Evolutionary conservation across 78 protist genomes (phyloP).

Genomic region (slime mould (Dictyostelium discoideum)): DNA sequence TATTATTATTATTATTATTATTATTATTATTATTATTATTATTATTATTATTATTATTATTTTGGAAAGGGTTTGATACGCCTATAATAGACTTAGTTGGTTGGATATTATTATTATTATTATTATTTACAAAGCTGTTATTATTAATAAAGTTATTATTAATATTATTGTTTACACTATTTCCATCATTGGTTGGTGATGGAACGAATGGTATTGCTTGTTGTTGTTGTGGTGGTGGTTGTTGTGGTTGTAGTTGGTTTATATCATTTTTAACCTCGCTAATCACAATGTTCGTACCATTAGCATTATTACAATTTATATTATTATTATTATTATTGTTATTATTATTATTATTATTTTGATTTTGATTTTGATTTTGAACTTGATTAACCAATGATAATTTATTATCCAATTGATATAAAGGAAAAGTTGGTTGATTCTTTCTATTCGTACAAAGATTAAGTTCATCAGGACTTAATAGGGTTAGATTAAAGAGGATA

Average conservation of each 20-base stretch:
- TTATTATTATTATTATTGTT: no score
- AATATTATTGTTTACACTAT: neutral
- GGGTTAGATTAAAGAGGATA: neutral
- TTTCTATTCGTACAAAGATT: neutral
- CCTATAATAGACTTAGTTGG: neutral
- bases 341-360: no score
- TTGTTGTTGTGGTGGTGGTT: neutral
- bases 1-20: conserved; percentile 1
- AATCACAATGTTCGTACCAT: neutral
- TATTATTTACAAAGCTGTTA: neutral
- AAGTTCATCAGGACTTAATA: neutral
- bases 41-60: neutral
- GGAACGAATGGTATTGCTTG: neutral
- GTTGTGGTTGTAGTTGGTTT: neutral
- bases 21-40: neutral
- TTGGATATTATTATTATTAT: neutral
- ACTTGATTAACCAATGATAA: neutral
- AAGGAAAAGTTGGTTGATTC: neutral
- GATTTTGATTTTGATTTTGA: no score
- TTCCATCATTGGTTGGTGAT: neutral
- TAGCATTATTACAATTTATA: neutral
- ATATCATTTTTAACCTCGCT: neutral
- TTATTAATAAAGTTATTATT: neutral
- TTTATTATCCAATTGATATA: neutral
- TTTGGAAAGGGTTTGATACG: neutral